phyloP scores from a whole-genome alignment of 169 alveolate species.

The Plasmodium berghei region DNA sequence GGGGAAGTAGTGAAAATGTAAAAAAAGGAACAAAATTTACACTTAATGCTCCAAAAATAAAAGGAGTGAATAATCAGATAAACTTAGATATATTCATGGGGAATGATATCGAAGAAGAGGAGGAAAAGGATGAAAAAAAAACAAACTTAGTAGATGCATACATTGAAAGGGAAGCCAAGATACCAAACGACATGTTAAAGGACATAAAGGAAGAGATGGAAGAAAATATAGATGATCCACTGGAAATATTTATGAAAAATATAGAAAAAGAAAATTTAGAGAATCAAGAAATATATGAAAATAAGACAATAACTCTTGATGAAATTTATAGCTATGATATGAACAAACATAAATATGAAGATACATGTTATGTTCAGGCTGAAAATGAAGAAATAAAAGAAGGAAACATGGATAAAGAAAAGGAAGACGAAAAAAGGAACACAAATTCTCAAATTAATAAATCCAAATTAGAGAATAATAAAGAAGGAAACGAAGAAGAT shows the following conservation, averaged over 20 bases:
- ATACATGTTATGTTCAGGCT: not conserved
- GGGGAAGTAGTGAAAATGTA: not conserved
- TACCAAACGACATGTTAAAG: not conserved
- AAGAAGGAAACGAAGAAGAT: conserved; percentile 13
- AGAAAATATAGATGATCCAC: conserved; percentile 28
- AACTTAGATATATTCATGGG: not conserved
- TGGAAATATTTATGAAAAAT: conserved; percentile 47
- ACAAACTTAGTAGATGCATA: not conserved
- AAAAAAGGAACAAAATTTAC: conserved; percentile 29
- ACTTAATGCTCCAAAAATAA: not conserved
- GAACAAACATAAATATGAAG: conserved; percentile 25
- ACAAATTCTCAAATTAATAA: not conserved
- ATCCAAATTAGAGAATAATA: not conserved
- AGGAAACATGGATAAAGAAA: not conserved
- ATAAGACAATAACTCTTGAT: conserved; percentile 40
- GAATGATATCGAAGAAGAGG: not conserved
- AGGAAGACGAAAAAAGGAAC: not conserved
- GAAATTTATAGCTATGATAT: conserved; percentile 41
- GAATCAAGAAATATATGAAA: conserved; percentile 1
- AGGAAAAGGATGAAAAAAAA: not conserved
- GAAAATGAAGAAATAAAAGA: not conserved
- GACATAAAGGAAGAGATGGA: not conserved
- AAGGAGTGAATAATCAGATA: not conserved
- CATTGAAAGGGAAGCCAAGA: not conserved
- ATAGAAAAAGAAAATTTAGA: conserved; percentile 17